A percentile compares a stretch with the other conserved stretches of the same genome.
phyloP scores from a whole-genome alignment of 2,329 filamentous ascomycete species.

The Fusarium fracticaudum region DNA sequence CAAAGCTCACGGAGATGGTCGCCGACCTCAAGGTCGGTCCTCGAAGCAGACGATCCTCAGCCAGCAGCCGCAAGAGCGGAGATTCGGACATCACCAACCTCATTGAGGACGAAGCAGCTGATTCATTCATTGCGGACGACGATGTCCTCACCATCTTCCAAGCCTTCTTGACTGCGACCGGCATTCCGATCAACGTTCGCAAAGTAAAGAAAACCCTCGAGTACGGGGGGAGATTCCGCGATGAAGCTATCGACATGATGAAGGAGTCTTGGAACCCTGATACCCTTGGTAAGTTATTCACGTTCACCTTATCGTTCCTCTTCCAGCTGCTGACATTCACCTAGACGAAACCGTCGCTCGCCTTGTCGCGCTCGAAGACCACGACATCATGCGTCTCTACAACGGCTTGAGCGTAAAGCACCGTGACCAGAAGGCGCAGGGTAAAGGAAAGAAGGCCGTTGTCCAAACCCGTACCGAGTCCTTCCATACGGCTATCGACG shows the following conservation, averaged over 20 bases:
- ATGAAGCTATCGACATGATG: accelerated
- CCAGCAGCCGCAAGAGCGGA: not conserved
- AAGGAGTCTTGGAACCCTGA: not conserved
- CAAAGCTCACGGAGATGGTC: not conserved
- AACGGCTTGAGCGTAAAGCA: accelerated
- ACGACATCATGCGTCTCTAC: accelerated
- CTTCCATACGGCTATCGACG: not conserved
- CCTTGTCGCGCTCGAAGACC: not conserved
- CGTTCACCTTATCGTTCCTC: too few species aligned
- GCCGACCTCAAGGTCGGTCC: accelerated
- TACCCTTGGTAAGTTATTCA: not conserved
- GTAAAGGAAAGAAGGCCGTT: accelerated
- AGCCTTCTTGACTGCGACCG: not conserved
- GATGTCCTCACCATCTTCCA: not conserved
- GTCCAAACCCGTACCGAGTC: not conserved
- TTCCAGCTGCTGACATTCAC: not conserved
- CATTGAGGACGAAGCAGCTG: not conserved
- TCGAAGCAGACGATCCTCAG: not conserved
- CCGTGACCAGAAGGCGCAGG: accelerated
- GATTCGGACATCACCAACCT: accelerated
- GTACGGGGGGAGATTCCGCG: not conserved
- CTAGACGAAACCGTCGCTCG: not conserved
- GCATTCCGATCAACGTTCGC: not conserved
- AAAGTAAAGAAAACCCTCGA: too few species aligned
- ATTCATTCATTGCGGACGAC: too few species aligned